Evolutionary conservation across 345 rosid species (phyloP).

Genomic region (Euphorbia peplus): DNA sequence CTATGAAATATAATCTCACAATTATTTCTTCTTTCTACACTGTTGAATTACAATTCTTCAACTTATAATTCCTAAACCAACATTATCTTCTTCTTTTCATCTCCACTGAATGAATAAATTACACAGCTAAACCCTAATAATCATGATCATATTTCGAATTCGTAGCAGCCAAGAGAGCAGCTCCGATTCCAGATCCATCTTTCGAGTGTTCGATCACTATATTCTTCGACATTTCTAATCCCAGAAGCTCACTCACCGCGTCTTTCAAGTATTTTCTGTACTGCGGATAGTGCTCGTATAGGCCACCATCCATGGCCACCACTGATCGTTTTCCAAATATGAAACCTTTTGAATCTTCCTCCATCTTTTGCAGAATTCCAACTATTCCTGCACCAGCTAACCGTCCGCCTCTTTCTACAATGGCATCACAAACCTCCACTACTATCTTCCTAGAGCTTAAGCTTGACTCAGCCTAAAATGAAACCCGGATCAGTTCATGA

Average conservation of each 20-base stretch:
- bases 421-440: conserved; percentile 55
- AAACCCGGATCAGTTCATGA: neutral
- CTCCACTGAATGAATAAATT: neutral
- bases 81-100: neutral
- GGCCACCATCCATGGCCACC: conserved; percentile 86
- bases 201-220: conserved; percentile 62
- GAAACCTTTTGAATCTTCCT: conserved; percentile 52
- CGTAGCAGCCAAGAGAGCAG: conserved; percentile 81
- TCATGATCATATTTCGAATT: conserved; percentile 58
- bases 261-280: conserved; percentile 62
- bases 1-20: neutral
- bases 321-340: conserved; percentile 58
- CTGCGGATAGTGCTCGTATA: conserved; percentile 68
- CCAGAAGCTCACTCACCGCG: conserved; percentile 66
- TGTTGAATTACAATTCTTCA: neutral
- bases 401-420: conserved; percentile 69
- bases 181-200: conserved; percentile 90
- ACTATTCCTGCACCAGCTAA: conserved; percentile 93
- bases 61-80: neutral
- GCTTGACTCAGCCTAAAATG: conserved; percentile 49
- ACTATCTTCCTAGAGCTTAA: conserved; percentile 47
- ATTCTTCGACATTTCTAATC: conserved; percentile 44
- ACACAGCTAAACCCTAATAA: conserved; percentile 18
- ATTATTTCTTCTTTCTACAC: conserved; percentile 17
- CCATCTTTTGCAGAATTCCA: conserved; percentile 75